Evolutionary conservation across 495 filamentous ascomycete genomes (phyloP).

Genomic region (Talaromyces stipitatus): DNA sequence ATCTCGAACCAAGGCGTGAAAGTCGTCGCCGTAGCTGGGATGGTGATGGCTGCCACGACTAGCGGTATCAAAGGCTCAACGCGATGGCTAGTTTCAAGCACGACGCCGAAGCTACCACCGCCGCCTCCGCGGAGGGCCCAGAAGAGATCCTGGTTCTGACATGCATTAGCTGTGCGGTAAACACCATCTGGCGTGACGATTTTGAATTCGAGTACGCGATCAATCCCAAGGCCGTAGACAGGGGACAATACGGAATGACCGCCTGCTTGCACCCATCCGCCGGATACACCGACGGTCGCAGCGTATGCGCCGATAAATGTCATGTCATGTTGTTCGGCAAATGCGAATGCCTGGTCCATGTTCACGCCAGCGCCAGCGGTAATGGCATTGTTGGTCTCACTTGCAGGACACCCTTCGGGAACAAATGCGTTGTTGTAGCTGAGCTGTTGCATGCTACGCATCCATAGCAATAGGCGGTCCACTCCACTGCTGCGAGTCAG

Average conservation of each 20-base stretch:
- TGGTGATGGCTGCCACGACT: constrained; percentile 27
- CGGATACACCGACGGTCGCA: constrained; percentile 23
- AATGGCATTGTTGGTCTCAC: constrained; percentile 21
- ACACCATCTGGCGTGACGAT: constrained; percentile 31
- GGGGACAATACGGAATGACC: constrained; percentile 42
- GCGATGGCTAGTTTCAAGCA: constrained; percentile 37
- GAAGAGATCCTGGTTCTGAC: constrained; percentile 39
- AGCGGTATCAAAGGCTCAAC: constrained; percentile 17
- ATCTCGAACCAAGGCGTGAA: constrained; percentile 26
- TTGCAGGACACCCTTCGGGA: constrained; percentile 26
- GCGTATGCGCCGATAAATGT: constrained; percentile 12
- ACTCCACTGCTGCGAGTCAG: constrained; percentile 42
- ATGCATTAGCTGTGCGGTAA: constrained; percentile 28
- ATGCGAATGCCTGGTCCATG: constrained; percentile 35
- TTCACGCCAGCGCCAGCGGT: constrained; percentile 49
- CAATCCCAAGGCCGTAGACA: constrained; percentile 28
- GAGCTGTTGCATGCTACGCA: constrained; percentile 40
- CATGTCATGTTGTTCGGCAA: constrained; percentile 17
- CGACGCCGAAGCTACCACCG: constrained; percentile 47
- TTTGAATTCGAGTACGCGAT: constrained; percentile 30
- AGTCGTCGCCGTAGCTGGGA: constrained; percentile 20
- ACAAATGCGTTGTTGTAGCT: constrained; percentile 21
- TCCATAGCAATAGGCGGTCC: constrained; percentile 47
- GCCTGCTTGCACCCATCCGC: constrained; percentile 50
- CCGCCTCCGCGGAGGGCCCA: constrained; percentile 50